Evolutionary conservation across 257 asterid species (phyloP).

Genomic region (Primulina eburnea): DNA sequence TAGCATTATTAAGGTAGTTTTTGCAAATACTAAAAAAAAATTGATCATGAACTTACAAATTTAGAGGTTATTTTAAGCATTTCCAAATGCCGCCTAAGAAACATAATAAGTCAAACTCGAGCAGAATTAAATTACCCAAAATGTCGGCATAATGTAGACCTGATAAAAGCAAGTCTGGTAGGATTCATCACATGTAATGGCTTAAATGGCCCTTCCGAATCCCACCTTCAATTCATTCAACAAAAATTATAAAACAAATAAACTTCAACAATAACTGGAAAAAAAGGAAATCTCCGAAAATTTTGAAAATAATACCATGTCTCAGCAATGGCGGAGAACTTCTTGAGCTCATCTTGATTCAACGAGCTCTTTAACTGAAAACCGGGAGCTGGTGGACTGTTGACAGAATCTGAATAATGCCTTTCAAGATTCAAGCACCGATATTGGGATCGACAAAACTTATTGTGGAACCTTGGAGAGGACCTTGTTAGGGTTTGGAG

Average conservation of each 20-base stretch:
- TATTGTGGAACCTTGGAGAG: not conserved
- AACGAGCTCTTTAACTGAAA: conserved; percentile 50
- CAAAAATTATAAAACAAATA: not conserved
- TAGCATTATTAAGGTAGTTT: no score
- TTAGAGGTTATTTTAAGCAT: no score
- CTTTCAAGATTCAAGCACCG: conserved; percentile 25
- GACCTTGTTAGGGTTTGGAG: conserved; percentile 34
- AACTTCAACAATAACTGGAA: not conserved
- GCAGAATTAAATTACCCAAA: conserved; percentile 42
- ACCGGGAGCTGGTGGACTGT: conserved; percentile 18
- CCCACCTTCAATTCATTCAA: conserved; percentile 67
- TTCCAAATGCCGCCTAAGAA: no score
- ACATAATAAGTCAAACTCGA: no score
- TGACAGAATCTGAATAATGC: conserved; percentile 35
- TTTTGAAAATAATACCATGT: conserved; percentile 49
- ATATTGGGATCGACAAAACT: not conserved
- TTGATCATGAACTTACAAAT: no score
- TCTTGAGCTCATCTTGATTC: conserved; percentile 62
- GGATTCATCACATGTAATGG: conserved; percentile 89
- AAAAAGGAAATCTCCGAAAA: not conserved
- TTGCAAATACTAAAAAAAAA: no score
- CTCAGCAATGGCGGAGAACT: conserved; percentile 67
- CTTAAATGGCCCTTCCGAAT: conserved; percentile 94
- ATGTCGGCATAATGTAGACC: conserved; percentile 91
- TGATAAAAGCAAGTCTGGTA: conserved; percentile 89